Conservation (phyloP, 495 filamentous ascomycete species). For the Talaromyces adpressus region DNA sequence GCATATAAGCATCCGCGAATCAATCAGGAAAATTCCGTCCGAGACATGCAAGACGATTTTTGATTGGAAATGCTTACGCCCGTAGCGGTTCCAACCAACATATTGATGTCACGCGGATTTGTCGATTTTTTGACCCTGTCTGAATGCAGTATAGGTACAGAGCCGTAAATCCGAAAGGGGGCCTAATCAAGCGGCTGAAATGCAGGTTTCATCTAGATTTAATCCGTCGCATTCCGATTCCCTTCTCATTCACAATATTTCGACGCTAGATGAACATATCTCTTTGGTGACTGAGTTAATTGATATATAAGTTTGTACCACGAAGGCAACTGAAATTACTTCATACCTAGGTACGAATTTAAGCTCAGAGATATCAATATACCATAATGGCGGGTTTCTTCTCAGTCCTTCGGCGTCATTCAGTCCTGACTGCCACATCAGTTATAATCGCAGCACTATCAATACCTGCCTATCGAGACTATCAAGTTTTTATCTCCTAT, state of each 20-base stretch:
- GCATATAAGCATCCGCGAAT: not conserved
- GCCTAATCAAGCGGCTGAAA: not conserved
- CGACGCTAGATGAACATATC: too few species aligned
- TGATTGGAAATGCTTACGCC: not conserved
- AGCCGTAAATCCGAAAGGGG: not conserved
- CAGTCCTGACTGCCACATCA: conserved; percentile 11
- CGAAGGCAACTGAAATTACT: not conserved
- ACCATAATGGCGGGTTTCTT: not conserved
- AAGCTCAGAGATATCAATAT: not conserved
- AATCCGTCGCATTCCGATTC: not conserved
- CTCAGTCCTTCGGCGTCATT: not conserved
- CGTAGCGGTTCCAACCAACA: not conserved
- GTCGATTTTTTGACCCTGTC: not conserved
- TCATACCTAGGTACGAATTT: not conserved
- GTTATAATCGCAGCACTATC: conserved; percentile 14
- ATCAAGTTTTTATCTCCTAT: conserved; percentile 24
- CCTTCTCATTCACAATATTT: too few species aligned
- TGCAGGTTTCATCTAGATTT: not conserved
- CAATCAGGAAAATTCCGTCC: too few species aligned
- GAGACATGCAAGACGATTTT: not conserved
- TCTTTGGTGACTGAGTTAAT: not conserved
- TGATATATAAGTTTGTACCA: not conserved
- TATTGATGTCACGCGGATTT: not conserved
- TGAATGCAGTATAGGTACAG: not conserved
- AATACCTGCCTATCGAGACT: conserved; percentile 27